These are phyloP conservation scores for Eucalyptus pumila DNA, from an alignment of 345 rosid species.

Conservation along the genomic window DNA sequence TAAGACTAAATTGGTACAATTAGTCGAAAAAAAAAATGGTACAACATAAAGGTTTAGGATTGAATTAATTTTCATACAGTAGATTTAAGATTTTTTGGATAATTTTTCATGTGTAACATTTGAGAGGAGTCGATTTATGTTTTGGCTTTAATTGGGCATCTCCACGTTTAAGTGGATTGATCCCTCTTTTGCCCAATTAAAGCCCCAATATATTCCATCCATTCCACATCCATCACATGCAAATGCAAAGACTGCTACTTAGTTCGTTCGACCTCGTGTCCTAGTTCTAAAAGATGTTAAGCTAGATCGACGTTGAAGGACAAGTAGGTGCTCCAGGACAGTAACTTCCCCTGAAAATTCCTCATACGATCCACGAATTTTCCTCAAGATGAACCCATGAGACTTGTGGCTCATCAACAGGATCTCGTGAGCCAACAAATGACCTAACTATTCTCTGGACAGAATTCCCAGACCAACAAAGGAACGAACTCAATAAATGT, in stretches of 20 bases:
- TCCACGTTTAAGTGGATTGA: background rate
- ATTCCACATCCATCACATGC: background rate
- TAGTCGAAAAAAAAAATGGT: too few relatives aligned
- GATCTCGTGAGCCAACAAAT: conserved; percentile 29
- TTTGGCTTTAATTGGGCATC: background rate
- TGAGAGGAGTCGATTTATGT: background rate
- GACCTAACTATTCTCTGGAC: background rate
- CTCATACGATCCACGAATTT: background rate
- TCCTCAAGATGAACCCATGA: background rate
- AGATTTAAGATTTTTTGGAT: background rate
- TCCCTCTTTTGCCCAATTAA: background rate
- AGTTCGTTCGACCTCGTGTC: background rate
- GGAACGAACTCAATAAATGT: conserved; percentile 12
- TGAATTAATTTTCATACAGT: too few relatives aligned
- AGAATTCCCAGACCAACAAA: background rate
- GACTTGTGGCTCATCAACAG: background rate
- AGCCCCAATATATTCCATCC: background rate
- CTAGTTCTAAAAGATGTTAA: background rate
- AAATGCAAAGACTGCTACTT: background rate
- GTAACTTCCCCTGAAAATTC: background rate
- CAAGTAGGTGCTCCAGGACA: background rate
- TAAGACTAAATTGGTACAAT: background rate
- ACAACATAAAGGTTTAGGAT: too few relatives aligned
- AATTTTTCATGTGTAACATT: background rate
- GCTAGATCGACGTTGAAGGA: background rate